Conservation (phyloP, 108 stramenopile species). For the Fistulifera solaris region DNA sequence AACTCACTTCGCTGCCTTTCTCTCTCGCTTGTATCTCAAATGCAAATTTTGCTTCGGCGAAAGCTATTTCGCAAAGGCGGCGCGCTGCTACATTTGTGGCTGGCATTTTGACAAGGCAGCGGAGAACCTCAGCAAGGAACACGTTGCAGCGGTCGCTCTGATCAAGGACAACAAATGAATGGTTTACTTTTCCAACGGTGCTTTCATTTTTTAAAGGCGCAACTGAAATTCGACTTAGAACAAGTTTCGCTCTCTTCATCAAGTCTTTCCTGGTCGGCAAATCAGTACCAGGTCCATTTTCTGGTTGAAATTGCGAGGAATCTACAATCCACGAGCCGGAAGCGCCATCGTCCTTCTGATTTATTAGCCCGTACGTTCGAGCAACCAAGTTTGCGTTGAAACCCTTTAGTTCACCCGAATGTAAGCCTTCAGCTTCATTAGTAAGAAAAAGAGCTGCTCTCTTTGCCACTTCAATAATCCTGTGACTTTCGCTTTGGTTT, state of each 20-base stretch:
- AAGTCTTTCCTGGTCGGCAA: slow-evolving; percentile 66
- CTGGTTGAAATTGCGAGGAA: neutral
- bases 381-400: slow-evolving; percentile 39
- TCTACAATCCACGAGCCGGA: slow-evolving; percentile 9
- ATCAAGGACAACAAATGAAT: slow-evolving; percentile 41
- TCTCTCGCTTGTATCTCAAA: neutral
- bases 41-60: slow-evolving; percentile 4
- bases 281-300: slow-evolving; percentile 25
- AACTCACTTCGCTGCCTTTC: slow-evolving; percentile 17
- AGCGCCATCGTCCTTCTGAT: neutral
- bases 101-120: slow-evolving; percentile 31
- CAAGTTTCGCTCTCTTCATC: slow-evolving; percentile 49
- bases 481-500: neutral
- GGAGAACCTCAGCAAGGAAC: slow-evolving; percentile 57
- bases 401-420: slow-evolving; percentile 13
- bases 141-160: slow-evolving; percentile 40
- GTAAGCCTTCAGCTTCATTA: neutral
- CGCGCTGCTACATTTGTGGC: neutral
- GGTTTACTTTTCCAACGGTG: slow-evolving; percentile 1
- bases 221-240: slow-evolving; percentile 18
- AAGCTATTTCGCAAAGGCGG: slow-evolving; percentile 11
- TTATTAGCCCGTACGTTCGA: slow-evolving; percentile 29
- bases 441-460: neutral
- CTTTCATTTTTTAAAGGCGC: neutral
- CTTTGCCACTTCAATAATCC: neutral